Evolutionary conservation across 1,284 basidiomycete genomes (phyloP).

Genomic region (Rhodotorula mucilaginosa): DNA sequence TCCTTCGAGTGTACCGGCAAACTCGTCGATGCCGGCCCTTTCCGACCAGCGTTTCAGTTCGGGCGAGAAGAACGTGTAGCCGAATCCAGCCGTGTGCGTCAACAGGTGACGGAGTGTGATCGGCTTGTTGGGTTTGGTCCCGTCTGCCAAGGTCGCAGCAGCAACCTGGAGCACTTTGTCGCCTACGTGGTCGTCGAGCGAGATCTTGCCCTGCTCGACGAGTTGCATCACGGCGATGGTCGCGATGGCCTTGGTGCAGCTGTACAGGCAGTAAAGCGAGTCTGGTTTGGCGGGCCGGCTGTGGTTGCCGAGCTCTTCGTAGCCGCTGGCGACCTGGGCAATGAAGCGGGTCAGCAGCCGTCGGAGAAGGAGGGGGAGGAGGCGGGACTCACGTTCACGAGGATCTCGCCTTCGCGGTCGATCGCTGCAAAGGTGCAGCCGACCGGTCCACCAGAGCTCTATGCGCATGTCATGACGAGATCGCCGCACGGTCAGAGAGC

Average conservation of each 20-base stretch:
- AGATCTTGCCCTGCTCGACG: conserved; percentile 28
- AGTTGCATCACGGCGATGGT: conserved; percentile 24
- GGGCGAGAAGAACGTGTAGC: background rate
- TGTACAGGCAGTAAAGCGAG: conserved; percentile 3
- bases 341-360: background rate
- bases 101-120: conserved; percentile 17
- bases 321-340: background rate
- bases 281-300: background rate
- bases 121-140: conserved; percentile 3
- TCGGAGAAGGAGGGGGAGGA: background rate
- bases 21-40: background rate
- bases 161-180: conserved; percentile 12
- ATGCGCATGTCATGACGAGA: no score
- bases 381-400: background rate
- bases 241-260: conserved; percentile 7
- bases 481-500: no score
- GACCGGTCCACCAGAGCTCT: background rate
- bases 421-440: background rate
- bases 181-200: conserved; percentile 17
- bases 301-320: background rate
- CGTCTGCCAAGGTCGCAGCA: background rate
- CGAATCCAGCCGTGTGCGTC: conserved; percentile 15
- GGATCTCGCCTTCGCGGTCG: background rate
- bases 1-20: background rate
- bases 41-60: background rate